Percentiles rank a stretch among this genome's conserved stretches.
Evolutionary conservation across 495 filamentous ascomycete species (phyloP).

Genomic region (Penicillium psychrofluorescens): DNA sequence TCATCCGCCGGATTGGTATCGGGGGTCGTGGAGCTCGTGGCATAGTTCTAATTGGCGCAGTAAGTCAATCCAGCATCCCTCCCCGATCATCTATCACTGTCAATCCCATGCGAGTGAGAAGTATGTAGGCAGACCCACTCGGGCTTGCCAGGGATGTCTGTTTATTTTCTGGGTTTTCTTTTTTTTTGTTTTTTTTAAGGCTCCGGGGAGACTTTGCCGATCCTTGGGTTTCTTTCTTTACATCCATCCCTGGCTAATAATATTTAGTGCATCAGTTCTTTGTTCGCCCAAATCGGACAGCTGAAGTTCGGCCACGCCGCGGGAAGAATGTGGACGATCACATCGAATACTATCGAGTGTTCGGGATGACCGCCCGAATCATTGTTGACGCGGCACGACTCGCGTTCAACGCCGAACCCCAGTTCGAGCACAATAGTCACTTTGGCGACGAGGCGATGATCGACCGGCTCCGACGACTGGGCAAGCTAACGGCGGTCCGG

Average conservation of each 20-base stretch:
- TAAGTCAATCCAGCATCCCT: conserved; percentile 5
- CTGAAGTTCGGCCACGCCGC: too few relatives aligned
- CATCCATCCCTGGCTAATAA: background rate
- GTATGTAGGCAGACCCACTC: background rate
- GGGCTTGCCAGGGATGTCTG: background rate
- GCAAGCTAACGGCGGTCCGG: conserved; percentile 51
- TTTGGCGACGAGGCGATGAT: conserved; percentile 80
- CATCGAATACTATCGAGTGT: conserved; percentile 62
- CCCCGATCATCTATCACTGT: too few relatives aligned
- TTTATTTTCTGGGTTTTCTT: background rate
- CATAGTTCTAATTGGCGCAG: conserved; percentile 60
- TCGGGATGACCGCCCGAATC: conserved; percentile 88
- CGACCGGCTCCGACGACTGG: conserved; percentile 48
- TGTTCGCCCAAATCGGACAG: conserved; percentile 32
- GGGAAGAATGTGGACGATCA: conserved; percentile 34
- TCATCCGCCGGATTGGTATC: conserved; percentile 50
- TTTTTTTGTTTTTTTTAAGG: background rate
- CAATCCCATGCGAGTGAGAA: background rate
- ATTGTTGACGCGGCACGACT: conserved; percentile 78
- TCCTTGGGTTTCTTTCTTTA: conserved; percentile 4
- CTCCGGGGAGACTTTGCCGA: conserved; percentile 5
- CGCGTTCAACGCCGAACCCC: conserved; percentile 72
- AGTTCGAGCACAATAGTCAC: conserved; percentile 75
- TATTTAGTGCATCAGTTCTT: conserved; percentile 75
- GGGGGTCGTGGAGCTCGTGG: conserved; percentile 49